These are phyloP conservation scores for Mycena chlorophos DNA, from an alignment of 768 basidiomycete species.

Conservation along the genomic window DNA sequence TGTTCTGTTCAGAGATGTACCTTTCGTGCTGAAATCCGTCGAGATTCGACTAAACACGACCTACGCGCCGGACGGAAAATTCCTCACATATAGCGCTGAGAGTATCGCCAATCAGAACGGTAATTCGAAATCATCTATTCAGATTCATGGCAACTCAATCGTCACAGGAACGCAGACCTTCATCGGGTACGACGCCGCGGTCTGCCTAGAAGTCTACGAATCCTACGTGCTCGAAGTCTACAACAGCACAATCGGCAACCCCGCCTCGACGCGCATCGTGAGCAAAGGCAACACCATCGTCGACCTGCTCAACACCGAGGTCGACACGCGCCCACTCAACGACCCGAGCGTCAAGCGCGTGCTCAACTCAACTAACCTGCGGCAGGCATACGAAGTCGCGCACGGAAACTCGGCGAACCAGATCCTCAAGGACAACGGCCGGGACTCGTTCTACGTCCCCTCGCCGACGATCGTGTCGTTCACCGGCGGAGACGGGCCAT, in stretches of 20 bases:
- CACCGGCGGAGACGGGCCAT: conserved; percentile 36
- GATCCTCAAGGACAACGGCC: conserved; percentile 42
- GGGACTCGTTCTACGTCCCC: conserved; percentile 41
- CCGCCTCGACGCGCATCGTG: conserved; percentile 33
- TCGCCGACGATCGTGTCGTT: conserved; percentile 42
- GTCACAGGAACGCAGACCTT: conserved; percentile 27
- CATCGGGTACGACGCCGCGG: conserved; percentile 41
- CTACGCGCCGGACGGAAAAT: conserved; percentile 26
- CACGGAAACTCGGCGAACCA: conserved; percentile 42
- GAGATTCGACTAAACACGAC: conserved; percentile 22
- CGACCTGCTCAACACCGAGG: conserved; percentile 23
- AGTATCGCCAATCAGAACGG: conserved; percentile 24
- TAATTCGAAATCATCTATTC: background rate
- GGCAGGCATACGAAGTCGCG: conserved; percentile 25
- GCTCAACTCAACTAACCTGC: conserved; percentile 32
- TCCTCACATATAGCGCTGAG: conserved; percentile 15
- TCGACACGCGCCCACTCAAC: conserved; percentile 23
- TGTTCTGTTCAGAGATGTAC: background rate
- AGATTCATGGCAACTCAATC: background rate
- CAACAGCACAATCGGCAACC: conserved; percentile 34
- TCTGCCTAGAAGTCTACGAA: conserved; percentile 42
- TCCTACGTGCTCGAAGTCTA: conserved; percentile 43
- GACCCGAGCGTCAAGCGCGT: conserved; percentile 24
- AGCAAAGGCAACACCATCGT: conserved; percentile 30
- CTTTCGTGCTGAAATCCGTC: background rate